These are phyloP conservation scores for Phyllosticta citribraziliensis DNA, from an alignment of 2,329 filamentous ascomycete species.

Conservation along the genomic window DNA sequence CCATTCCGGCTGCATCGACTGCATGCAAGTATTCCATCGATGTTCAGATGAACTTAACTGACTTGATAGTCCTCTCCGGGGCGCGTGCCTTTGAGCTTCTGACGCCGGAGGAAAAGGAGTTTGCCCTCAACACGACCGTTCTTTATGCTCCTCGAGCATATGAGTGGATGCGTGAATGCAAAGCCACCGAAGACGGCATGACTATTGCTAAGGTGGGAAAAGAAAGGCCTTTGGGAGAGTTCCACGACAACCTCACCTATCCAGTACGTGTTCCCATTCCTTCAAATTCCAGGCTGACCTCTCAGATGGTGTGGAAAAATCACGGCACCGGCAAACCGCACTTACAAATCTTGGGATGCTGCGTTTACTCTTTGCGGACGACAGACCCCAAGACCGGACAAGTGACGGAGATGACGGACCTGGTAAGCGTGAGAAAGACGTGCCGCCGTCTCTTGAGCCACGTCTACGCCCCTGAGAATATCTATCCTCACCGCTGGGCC, in stretches of 20 bases:
- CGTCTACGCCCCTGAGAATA: conserved; percentile 19
- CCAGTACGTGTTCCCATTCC: conserved; percentile 12
- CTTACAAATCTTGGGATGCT: conserved; percentile 19
- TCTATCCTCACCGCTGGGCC: conserved; percentile 23
- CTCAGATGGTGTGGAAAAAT: conserved; percentile 16
- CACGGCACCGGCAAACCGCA: conserved; percentile 13
- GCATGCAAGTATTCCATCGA: conserved; percentile 13
- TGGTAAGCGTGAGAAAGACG: conserved; percentile 17
- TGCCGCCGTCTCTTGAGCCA: conserved; percentile 19
- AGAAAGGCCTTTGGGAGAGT: conserved; percentile 12
- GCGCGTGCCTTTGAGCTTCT: conserved; percentile 18
- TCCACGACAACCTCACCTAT: conserved; percentile 17
- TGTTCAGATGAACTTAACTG: not conserved
- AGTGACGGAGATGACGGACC: conserved; percentile 13
- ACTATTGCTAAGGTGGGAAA: conserved; percentile 16
- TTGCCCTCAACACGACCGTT: conserved; percentile 21
- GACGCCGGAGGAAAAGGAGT: conserved; percentile 15
- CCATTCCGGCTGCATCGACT: conserved; percentile 17
- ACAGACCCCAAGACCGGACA: conserved; percentile 14
- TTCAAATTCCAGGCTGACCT: not conserved
- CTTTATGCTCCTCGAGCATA: conserved; percentile 20
- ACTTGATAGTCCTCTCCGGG: conserved; percentile 18
- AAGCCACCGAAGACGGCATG: conserved; percentile 20
- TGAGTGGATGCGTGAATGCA: conserved; percentile 22
- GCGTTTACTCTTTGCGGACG: conserved; percentile 15